These are phyloP conservation scores for Xylaria sp. DNA, from an alignment of 2,329 filamentous ascomycete genomes.

Conservation along the genomic window DNA sequence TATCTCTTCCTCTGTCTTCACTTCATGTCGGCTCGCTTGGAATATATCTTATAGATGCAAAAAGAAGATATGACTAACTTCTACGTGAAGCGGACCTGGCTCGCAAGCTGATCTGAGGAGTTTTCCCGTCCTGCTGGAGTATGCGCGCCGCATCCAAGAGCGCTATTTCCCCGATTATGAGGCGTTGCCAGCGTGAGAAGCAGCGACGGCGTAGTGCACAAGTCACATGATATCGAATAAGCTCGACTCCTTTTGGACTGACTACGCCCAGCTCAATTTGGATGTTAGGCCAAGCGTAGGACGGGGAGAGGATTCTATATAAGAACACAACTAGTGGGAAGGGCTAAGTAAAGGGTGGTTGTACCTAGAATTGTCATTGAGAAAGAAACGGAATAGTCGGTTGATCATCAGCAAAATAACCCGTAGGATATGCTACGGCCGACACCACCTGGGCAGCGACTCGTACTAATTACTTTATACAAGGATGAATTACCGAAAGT, in stretches of 20 bases:
- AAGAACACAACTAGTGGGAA: not conserved
- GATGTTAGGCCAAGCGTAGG: not conserved
- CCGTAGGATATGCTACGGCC: not conserved
- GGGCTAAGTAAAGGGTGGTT: not conserved
- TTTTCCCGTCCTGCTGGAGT: conserved; percentile 64
- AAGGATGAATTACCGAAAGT: not conserved
- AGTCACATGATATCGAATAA: not conserved
- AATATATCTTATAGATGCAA: not conserved
- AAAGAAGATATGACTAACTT: conserved; percentile 34
- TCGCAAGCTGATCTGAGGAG: conserved; percentile 57
- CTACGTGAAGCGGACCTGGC: conserved; percentile 56
- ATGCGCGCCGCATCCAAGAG: conserved; percentile 66
- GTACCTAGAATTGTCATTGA: not conserved
- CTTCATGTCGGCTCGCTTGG: not conserved
- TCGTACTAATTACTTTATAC: not conserved
- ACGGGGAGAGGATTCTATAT: not conserved
- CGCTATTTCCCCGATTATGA: conserved; percentile 69
- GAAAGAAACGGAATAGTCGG: not conserved
- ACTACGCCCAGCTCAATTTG: not conserved
- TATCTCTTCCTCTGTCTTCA: not conserved
- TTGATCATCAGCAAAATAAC: too few species aligned
- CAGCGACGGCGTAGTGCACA: not conserved
- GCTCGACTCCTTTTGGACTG: not conserved
- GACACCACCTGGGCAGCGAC: not conserved
- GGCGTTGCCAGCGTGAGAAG: conserved; percentile 44